These are phyloP conservation scores for Calocera viscosa DNA, from an alignment of 768 basidiomycete genomes.

Conservation along the genomic window DNA sequence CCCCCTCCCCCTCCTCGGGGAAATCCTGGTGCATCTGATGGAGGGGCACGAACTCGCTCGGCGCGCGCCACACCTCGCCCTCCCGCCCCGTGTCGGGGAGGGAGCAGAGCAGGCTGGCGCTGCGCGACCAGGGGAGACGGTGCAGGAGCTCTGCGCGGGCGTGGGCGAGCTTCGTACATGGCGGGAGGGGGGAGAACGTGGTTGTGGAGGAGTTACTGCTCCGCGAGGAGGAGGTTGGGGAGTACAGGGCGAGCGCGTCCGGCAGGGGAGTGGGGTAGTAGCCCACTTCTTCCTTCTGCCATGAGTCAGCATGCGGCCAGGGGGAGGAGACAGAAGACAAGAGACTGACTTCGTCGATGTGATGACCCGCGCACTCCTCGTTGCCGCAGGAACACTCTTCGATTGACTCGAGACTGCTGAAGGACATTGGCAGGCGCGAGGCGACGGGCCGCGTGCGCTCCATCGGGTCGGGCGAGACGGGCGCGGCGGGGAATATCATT, in stretches of 20 bases:
- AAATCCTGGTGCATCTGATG: not conserved
- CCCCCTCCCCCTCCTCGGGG: not conserved
- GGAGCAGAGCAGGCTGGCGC: conserved; percentile 4
- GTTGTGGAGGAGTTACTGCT: not conserved
- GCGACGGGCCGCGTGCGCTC: not conserved
- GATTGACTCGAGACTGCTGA: not conserved
- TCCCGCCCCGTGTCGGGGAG: not conserved
- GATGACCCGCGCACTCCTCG: not conserved
- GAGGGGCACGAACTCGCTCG: not conserved
- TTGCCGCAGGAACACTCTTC: not conserved
- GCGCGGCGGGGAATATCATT: not conserved
- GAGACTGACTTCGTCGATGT: not conserved
- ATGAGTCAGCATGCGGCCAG: not conserved
- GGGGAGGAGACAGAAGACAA: no score
- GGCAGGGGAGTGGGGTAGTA: not conserved
- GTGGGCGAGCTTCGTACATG: not conserved
- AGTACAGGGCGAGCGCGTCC: not conserved
- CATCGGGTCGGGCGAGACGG: not conserved
- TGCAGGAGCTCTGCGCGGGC: not conserved
- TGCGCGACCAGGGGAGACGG: not conserved
- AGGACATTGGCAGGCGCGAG: not conserved
- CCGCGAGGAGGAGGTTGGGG: not conserved
- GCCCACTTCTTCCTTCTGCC: not conserved
- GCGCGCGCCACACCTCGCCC: not conserved
- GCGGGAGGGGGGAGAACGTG: not conserved